Conservation (phyloP, 805 yeast genomes). For the Isabelozyma pseudorhagii region DNA sequence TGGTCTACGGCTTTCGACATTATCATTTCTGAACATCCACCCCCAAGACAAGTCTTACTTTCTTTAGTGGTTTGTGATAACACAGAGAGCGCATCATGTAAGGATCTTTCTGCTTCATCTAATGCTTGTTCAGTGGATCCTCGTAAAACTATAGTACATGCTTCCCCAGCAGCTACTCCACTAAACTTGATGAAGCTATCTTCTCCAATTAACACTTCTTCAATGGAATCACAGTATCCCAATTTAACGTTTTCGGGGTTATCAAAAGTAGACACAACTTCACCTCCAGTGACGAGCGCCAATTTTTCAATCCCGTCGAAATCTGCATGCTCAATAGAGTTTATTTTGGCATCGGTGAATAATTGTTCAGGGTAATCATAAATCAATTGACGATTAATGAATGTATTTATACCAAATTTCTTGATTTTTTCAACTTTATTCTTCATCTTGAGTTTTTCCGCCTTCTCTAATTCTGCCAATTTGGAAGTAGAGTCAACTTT, state of each 20-base stretch:
- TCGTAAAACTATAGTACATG: slow-evolving; percentile 91
- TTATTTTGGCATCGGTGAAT: slow-evolving; percentile 81
- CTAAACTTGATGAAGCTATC: slow-evolving; percentile 85
- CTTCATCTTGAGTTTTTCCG: slow-evolving; percentile 93
- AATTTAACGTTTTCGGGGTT: slow-evolving; percentile 80
- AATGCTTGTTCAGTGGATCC: slow-evolving; percentile 47
- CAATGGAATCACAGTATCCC: slow-evolving; percentile 86
- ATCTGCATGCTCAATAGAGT: slow-evolving; percentile 96
- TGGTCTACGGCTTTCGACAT: slow-evolving; percentile 97
- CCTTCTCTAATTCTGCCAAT: slow-evolving; percentile 89
- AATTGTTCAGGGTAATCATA: slow-evolving; percentile 98
- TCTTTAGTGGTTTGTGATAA: slow-evolving; percentile 91
- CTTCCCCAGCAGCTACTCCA: slow-evolving; percentile 95
- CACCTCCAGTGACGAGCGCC: slow-evolving; percentile 97
- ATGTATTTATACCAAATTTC: slow-evolving; percentile 81
- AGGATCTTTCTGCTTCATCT: slow-evolving; percentile 47
- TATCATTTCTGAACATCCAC: slow-evolving; percentile 85
- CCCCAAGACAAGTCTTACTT: slow-evolving; percentile 89
- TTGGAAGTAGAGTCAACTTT: slow-evolving; percentile 94
- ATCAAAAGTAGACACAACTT: slow-evolving; percentile 95
- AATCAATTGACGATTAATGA: slow-evolving; percentile 93
- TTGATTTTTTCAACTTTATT: slow-evolving; percentile 84
- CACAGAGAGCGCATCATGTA: slow-evolving; percentile 95
- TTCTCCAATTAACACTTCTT: slow-evolving; percentile 92
- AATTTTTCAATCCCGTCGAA: slow-evolving; percentile 96